A percentile compares a stretch with the other conserved stretches of the same genome.
phyloP scores from a whole-genome alignment of 2,329 filamentous ascomycete genomes.

The Achaetomium macrosporum region DNA sequence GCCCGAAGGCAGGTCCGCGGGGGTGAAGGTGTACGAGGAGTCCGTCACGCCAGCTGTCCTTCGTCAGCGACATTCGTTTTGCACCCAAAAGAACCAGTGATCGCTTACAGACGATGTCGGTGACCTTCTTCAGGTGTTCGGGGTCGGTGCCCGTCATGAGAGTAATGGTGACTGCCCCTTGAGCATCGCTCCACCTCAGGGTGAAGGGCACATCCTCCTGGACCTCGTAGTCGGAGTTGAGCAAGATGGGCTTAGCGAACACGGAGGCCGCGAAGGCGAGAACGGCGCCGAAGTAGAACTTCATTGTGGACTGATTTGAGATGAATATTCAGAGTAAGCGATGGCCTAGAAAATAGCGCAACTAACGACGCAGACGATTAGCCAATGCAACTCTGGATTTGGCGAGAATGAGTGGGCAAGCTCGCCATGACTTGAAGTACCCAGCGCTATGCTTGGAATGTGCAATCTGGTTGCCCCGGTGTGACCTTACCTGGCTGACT shows the following conservation, averaged over 20 bases:
- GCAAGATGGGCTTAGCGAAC: constrained; percentile 27
- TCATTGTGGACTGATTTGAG: constrained; percentile 34
- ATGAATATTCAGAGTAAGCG: constrained; percentile 16
- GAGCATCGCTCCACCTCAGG: constrained; percentile 38
- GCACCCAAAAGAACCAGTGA: neutral
- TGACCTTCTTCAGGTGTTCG: constrained; percentile 32
- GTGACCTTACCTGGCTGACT: constrained; percentile 11
- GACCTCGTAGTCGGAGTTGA: constrained; percentile 30
- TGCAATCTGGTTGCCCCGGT: constrained; percentile 8
- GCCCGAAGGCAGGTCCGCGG: constrained; percentile 33
- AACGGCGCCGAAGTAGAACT: constrained; percentile 34
- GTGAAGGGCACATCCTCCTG: constrained; percentile 36
- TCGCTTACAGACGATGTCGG: constrained; percentile 34
- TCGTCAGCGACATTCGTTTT: neutral
- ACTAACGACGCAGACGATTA: constrained; percentile 5
- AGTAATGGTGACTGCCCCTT: constrained; percentile 38
- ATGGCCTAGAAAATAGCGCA: constrained; percentile 11
- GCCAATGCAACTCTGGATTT: neutral
- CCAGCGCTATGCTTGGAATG: neutral
- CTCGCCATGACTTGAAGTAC: neutral
- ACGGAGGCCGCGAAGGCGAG: constrained; percentile 32
- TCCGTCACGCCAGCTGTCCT: constrained; percentile 31
- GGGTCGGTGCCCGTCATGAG: constrained; percentile 35
- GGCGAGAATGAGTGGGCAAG: neutral
- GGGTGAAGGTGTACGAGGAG: constrained; percentile 35